These are phyloP conservation scores for Prunus mongolica DNA, from an alignment of 306 rosid genomes.

Conservation along the genomic window DNA sequence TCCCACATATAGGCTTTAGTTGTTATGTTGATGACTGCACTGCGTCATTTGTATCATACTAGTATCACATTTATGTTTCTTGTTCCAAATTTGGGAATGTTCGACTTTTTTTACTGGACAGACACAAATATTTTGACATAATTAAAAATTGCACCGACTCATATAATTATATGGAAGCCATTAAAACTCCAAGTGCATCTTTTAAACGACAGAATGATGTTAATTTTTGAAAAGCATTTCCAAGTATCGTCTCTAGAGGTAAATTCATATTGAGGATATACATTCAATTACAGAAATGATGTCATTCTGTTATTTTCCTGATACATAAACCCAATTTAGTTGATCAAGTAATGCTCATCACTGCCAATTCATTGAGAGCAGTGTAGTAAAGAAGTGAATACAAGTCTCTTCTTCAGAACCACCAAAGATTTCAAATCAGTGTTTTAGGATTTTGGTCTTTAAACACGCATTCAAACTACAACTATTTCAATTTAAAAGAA, in stretches of 20 bases:
- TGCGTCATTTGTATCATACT: conserved; percentile 8
- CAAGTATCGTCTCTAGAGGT: neutral
- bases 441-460: neutral
- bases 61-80: conserved; percentile 9
- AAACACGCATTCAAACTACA: neutral
- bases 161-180: neutral
- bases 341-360: neutral
- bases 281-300: too few relatives aligned
- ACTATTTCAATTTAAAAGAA: neutral
- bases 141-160: neutral
- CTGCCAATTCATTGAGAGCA: too few relatives aligned
- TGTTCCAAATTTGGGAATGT: neutral
- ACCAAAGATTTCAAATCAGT: neutral
- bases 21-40: conserved; percentile 6
- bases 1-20: conserved; percentile 1
- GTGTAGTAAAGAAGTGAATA: too few relatives aligned
- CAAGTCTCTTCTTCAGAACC: too few relatives aligned
- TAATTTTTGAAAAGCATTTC: neutral
- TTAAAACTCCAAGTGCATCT: neutral
- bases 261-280: too few relatives aligned
- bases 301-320: neutral
- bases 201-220: neutral
- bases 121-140: neutral
- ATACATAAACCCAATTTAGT: neutral
- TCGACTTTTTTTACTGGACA: neutral